Evolutionary conservation across 2,329 filamentous ascomycete genomes (phyloP).

Genomic region (Trichophyton equinum): DNA sequence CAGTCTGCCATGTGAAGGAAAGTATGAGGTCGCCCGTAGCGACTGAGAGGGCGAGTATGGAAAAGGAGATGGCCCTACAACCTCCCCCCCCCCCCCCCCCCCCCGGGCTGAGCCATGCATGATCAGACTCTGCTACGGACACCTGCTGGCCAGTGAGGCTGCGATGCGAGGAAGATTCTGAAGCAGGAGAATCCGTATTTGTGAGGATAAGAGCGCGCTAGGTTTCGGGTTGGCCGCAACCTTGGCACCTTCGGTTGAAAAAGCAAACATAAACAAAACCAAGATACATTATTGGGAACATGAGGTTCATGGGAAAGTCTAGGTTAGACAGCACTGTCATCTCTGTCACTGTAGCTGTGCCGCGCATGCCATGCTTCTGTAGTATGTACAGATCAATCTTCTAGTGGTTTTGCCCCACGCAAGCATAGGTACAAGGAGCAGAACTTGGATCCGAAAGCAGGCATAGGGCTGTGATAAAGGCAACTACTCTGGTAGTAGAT

Average conservation of each 20-base stretch:
- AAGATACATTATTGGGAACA: neutral
- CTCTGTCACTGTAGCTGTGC: neutral
- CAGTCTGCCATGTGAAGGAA: neutral
- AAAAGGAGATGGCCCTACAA: neutral
- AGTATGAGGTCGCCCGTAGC: neutral
- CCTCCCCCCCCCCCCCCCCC: neutral
- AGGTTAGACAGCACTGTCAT: neutral
- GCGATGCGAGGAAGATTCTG: neutral
- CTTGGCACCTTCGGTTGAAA: neutral
- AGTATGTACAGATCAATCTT: neutral
- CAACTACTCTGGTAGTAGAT: too few relatives aligned
- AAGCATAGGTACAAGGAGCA: neutral
- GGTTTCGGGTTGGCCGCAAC: slow-evolving; percentile 1
- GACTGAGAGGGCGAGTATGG: neutral
- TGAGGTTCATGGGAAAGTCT: neutral
- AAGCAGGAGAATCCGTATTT: neutral
- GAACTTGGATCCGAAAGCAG: neutral
- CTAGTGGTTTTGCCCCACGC: neutral
- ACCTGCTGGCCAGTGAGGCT: neutral
- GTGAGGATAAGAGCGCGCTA: neutral
- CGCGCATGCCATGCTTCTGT: neutral
- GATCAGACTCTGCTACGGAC: neutral
- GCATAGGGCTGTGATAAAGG: neutral
- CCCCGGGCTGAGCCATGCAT: neutral
- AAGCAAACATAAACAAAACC: neutral